These are phyloP conservation scores for Penicillium sp. DNA, from an alignment of 2,329 filamentous ascomycete genomes.

Conservation along the genomic window DNA sequence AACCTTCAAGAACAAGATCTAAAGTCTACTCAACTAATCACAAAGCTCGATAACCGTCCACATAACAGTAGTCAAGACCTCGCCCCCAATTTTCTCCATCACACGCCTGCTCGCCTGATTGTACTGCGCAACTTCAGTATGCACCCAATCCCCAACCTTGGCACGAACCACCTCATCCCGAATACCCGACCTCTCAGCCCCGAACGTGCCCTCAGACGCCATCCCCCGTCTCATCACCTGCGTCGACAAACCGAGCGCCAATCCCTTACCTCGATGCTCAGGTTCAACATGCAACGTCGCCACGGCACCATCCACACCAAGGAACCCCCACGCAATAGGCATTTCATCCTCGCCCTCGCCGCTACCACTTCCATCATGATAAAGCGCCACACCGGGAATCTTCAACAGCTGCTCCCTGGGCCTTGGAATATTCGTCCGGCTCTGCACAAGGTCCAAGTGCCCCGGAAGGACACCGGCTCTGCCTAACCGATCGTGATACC, in stretches of 20 bases:
- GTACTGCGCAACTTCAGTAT: constrained; percentile 37
- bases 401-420: constrained; percentile 31
- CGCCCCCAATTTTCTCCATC: constrained; percentile 47
- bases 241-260: constrained; percentile 33
- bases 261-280: constrained; percentile 39
- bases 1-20: neutral
- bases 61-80: constrained; percentile 32
- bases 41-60: constrained; percentile 41
- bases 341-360: constrained; percentile 15
- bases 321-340: constrained; percentile 43
- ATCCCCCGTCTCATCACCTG: constrained; percentile 35
- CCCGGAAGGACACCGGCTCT: constrained; percentile 25
- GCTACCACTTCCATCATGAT: constrained; percentile 18
- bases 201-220: constrained; percentile 22
- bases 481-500: constrained; percentile 29
- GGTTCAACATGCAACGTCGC: constrained; percentile 43
- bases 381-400: constrained; percentile 38
- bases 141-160: constrained; percentile 29
- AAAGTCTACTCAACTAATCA: constrained; percentile 3
- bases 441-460: constrained; percentile 39
- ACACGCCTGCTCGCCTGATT: constrained; percentile 42
- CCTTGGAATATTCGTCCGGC: constrained; percentile 41
- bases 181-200: constrained; percentile 3
- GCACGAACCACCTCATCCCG: constrained; percentile 7
- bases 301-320: constrained; percentile 39